These are phyloP conservation scores for Trametes punicea DNA, from an alignment of 768 basidiomycete genomes.

Conservation along the genomic window DNA sequence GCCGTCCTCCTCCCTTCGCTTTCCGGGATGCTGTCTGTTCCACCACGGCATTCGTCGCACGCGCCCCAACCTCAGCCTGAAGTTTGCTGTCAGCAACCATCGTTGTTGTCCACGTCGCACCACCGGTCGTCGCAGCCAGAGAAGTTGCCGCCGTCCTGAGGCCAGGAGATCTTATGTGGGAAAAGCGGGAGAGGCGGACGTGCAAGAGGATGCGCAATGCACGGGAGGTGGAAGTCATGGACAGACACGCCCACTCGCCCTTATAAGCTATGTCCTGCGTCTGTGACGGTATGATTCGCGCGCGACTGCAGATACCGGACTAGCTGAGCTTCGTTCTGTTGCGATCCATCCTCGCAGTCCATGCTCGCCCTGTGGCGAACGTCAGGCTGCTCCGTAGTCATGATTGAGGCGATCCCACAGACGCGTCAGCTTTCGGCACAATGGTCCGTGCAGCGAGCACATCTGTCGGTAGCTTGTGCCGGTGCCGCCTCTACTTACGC, in stretches of 20 bases:
- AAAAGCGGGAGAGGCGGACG: neutral
- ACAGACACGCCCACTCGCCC: neutral
- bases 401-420: too few species aligned
- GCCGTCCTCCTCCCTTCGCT: constrained; percentile 6
- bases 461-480: too few species aligned
- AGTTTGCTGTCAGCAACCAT: neutral
- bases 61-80: neutral
- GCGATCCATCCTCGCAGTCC: neutral
- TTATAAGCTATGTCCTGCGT: neutral
- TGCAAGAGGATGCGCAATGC: neutral
- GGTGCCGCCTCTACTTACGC: neutral
- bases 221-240: constrained; percentile 1
- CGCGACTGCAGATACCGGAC: neutral
- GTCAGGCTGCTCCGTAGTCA: too few species aligned
- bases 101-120: neutral
- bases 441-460: too few species aligned
- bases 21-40: constrained; percentile 6
- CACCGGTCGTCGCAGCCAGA: neutral
- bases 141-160: neutral
- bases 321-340: too few species aligned
- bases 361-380: neutral
- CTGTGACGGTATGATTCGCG: neutral
- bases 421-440: too few species aligned
- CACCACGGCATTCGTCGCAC: neutral
- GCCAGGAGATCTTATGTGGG: neutral